Conservation (phyloP, 495 filamentous ascomycete species). For the Penicillium samsonianum region DNA sequence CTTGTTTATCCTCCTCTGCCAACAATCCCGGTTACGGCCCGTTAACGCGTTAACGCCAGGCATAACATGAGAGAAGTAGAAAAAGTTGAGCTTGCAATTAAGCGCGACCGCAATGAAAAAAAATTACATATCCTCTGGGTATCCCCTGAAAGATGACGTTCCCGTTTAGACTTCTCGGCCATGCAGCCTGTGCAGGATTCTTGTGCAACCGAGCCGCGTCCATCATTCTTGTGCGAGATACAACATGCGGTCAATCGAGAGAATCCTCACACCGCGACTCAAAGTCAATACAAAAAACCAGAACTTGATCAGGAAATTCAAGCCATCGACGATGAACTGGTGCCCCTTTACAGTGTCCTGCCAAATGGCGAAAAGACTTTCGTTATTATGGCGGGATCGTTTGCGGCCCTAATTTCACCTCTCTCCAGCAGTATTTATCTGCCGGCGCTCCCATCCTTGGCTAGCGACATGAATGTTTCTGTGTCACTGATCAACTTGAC, state of each 20-base stretch:
- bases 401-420: slow-evolving; percentile 39
- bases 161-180: too few relatives aligned
- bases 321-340: neutral
- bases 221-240: too few relatives aligned
- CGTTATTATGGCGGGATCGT: slow-evolving; percentile 31
- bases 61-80: too few relatives aligned
- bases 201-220: too few relatives aligned
- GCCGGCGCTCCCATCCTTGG: slow-evolving; percentile 40
- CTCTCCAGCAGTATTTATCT: slow-evolving; percentile 49
- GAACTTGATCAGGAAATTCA: neutral
- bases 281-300: neutral
- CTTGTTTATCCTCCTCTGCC: too few relatives aligned
- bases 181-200: too few relatives aligned
- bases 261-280: neutral
- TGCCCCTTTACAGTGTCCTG: slow-evolving; percentile 31
- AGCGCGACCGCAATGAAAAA: too few relatives aligned
- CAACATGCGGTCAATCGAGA: too few relatives aligned
- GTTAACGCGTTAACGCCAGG: slow-evolving; percentile 17
- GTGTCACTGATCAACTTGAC: slow-evolving; percentile 46
- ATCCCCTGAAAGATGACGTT: too few relatives aligned
- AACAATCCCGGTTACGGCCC: slow-evolving; percentile 20
- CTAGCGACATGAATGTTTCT: slow-evolving; percentile 40
- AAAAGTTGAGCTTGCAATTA: too few relatives aligned
- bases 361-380: slow-evolving; percentile 27
- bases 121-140: too few relatives aligned